phyloP scores from a whole-genome alignment of 192 early-diverging fungal genomes.

The Diversispora eburnea region DNA sequence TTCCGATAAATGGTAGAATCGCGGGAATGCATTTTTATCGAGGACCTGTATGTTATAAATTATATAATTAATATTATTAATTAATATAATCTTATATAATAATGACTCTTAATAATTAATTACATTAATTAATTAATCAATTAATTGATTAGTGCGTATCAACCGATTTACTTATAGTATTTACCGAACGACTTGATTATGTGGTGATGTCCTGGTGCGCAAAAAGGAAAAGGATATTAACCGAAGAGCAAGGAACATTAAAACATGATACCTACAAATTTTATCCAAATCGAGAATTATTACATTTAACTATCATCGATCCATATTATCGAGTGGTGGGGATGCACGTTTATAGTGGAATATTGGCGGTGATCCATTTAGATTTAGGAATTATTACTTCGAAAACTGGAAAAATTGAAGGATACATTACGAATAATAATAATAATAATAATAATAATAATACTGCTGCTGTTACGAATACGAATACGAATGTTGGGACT shows the following conservation, averaged over 20 bases:
- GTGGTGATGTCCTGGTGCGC: constrained; percentile 68
- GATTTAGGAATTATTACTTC: neutral
- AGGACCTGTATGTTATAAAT: constrained; percentile 30
- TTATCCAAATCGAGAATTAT: too few relatives aligned
- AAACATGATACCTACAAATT: constrained; percentile 33
- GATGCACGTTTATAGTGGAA: constrained; percentile 64
- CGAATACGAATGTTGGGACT: too few relatives aligned
- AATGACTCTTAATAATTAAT: neutral
- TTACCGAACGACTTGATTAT: constrained; percentile 66
- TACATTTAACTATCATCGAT: constrained; percentile 32
- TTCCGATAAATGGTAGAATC: constrained; percentile 69
- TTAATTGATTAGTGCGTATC: constrained; percentile 6
- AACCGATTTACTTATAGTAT: constrained; percentile 65
- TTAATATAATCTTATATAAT: neutral
- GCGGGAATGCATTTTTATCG: constrained; percentile 48
- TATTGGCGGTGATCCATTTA: constrained; percentile 63
- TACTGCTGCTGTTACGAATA: too few relatives aligned
- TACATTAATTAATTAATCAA: neutral
- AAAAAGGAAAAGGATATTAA: constrained; percentile 42
- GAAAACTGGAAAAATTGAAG: too few relatives aligned
- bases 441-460: too few relatives aligned
- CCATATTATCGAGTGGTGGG: constrained; percentile 50
- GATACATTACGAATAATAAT: too few relatives aligned
- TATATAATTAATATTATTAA: neutral
- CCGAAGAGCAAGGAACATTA: constrained; percentile 64